Evolutionary conservation across 345 rosid species (phyloP).

Genomic region (Sonneratia alba): DNA sequence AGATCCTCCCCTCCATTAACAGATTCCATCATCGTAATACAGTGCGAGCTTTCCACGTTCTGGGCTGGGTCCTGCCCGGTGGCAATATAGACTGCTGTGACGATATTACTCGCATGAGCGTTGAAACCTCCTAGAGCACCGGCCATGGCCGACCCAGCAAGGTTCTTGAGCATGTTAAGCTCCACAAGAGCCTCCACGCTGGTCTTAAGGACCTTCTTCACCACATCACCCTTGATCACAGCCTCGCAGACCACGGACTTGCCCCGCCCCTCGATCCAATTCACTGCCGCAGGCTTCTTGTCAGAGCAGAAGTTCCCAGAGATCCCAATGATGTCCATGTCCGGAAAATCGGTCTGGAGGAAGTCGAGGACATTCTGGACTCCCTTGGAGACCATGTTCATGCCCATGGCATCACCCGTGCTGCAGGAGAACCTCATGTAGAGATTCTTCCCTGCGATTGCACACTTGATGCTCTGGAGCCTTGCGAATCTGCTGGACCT

Average conservation of each 20-base stretch:
- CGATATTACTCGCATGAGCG: slow-evolving; percentile 69
- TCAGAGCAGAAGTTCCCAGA: slow-evolving; percentile 69
- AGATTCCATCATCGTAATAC: slow-evolving; percentile 72
- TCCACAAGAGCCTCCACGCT: slow-evolving; percentile 55
- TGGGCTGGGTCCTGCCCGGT: slow-evolving; percentile 82
- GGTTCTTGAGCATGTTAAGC: slow-evolving; percentile 71
- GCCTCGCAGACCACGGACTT: slow-evolving; percentile 77
- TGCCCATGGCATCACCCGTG: slow-evolving; percentile 80
- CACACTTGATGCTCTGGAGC: slow-evolving; percentile 46
- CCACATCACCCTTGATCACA: slow-evolving; percentile 47
- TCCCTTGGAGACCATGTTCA: slow-evolving; percentile 78
- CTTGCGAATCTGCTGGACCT: slow-evolving; percentile 57
- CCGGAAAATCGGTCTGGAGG: slow-evolving; percentile 51
- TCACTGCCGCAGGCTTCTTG: slow-evolving; percentile 67
- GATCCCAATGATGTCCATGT: slow-evolving; percentile 63
- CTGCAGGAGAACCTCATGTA: slow-evolving; percentile 48
- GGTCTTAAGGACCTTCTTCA: slow-evolving; percentile 55
- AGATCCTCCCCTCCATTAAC: slow-evolving; percentile 53
- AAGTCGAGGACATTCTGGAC: slow-evolving; percentile 62
- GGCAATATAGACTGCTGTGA: slow-evolving; percentile 49
- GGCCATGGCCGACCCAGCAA: slow-evolving; percentile 69
- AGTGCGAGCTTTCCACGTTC: slow-evolving; percentile 65
- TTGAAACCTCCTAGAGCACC: slow-evolving; percentile 76
- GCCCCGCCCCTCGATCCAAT: slow-evolving; percentile 74
- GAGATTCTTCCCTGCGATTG: slow-evolving; percentile 58